Conservation (phyloP, 2,329 filamentous ascomycete genomes). For the Dothistroma septosporum region DNA sequence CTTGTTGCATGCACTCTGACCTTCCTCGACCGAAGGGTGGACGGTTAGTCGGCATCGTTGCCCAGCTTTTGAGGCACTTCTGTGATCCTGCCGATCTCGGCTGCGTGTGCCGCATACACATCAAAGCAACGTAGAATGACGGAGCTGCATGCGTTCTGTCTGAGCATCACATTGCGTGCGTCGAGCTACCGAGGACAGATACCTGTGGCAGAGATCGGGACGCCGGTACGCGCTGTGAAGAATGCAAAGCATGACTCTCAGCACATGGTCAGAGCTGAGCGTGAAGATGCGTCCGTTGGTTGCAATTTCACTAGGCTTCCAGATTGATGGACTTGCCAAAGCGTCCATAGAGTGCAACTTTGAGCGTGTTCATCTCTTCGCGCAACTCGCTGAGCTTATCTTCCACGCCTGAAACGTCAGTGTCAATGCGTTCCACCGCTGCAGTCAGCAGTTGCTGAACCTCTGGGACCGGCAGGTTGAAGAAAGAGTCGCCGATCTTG, state of each 20-base stretch:
- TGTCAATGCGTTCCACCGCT: conserved; percentile 69
- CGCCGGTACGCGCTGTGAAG: background rate
- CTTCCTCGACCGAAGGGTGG: background rate
- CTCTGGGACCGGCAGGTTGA: conserved; percentile 76
- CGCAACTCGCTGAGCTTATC: conserved; percentile 69
- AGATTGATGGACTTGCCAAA: conserved; percentile 97
- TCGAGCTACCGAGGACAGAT: too few species aligned
- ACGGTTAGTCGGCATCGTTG: conserved; percentile 5
- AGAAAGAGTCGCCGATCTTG: conserved; percentile 94
- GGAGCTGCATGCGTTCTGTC: background rate
- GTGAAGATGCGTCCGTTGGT: background rate
- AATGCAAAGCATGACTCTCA: background rate
- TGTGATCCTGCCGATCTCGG: conserved; percentile 5
- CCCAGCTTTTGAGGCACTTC: background rate
- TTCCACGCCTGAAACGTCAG: conserved; percentile 71
- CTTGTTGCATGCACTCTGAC: background rate
- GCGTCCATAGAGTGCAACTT: conserved; percentile 86
- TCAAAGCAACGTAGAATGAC: background rate
- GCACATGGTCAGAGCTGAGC: background rate
- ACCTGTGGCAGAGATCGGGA: too few species aligned
- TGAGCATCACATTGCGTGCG: too few species aligned
- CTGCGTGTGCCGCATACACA: conserved; percentile 1
- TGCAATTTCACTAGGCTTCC: conserved; percentile 55
- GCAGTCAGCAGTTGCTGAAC: conserved; percentile 78
- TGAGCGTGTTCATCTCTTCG: conserved; percentile 85